phyloP scores from a whole-genome alignment of 352 stramenopile genomes.

The Phytopythium cucurbitacearum region DNA sequence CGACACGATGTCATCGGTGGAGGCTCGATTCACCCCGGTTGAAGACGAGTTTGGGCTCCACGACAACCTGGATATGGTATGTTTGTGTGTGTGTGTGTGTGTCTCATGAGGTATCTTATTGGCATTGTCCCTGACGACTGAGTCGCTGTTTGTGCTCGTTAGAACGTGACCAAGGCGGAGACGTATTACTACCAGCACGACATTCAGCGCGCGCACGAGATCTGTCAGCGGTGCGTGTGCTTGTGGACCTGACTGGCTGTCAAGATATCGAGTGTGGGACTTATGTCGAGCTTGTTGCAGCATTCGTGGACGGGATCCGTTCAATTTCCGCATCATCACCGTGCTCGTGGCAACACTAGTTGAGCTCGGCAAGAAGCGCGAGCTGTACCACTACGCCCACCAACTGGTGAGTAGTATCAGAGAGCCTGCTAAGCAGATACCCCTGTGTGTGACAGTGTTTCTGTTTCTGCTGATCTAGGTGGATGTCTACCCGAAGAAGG shows the following conservation, averaged over 20 bases:
- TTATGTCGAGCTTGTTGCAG: conserved; percentile 14
- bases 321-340: conserved; percentile 74
- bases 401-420: conserved; percentile 88
- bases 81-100: conserved; percentile 2
- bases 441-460: conserved; percentile 47
- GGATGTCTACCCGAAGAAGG: conserved; percentile 92
- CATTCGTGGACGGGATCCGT: conserved; percentile 70
- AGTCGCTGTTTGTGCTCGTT: conserved; percentile 1
- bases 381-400: conserved; percentile 95
- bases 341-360: conserved; percentile 90
- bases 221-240: conserved; percentile 61
- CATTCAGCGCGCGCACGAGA: conserved; percentile 68
- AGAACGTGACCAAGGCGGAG: conserved; percentile 77
- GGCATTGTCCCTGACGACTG: background rate
- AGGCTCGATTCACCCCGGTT: conserved; percentile 58
- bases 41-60: conserved; percentile 52
- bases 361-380: conserved; percentile 90
- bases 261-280: background rate
- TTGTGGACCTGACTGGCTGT: background rate
- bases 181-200: conserved; percentile 87
- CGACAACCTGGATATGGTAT: conserved; percentile 69
- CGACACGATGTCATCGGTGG: conserved; percentile 36
- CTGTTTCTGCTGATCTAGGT: conserved; percentile 38
- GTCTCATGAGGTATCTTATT: background rate
- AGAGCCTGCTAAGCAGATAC: conserved; percentile 95